Base-by-base conservation (phyloP, 1,284 basidiomycete genomes). In the Ceratobasidium sp. region DNA sequence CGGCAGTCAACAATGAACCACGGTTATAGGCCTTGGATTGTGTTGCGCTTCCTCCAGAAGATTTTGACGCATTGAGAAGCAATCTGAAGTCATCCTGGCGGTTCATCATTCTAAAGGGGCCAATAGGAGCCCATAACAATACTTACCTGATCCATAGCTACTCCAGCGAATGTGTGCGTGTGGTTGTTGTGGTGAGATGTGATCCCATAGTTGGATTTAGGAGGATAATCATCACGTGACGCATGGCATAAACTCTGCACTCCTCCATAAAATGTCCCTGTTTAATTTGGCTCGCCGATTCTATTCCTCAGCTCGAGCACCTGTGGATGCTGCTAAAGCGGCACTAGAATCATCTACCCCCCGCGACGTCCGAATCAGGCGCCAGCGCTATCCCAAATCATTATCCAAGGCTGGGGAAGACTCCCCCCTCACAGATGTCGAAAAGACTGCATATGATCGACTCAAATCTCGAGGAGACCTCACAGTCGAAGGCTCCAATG, bases 261-360 rank as follows among this genome's bases (percentile, higher is more conserved):
- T 16, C 39, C 25, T 16, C 60, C n/a, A 19, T 25, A 8, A 16
- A 19, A 62, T 66, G 62, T 54, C 23, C 46, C 39, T 54, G 27
- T 41, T 42, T 19, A 39, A 52, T 27, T 14, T 66, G 41, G 23
- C 82, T 54, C 79, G 80, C 60, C 81, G 84, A 50, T 75, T 80
- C 46, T 88, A 87, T 76, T 79, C 82, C 23, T 83, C 84, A 29
- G 42, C 50, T 2, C 23, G 30, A 11, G 23, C 25, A 5, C 72
- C 83, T 41, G 77, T 80, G 1, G 77, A 80, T 7, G 75, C 77
- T 16, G 85, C 87, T 13, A 81, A 82, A 0, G 77, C 77, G 54
- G 87, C 89, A 3, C 80, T 87, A 49, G 87, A 85, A 25, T 81
- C 83, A 5, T 90, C 89, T 0, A 83, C 87, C 0, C 88, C 88